These are phyloP conservation scores for Harringtonia lauricola DNA, from an alignment of 2,329 filamentous ascomycete species.

Conservation along the genomic window DNA sequence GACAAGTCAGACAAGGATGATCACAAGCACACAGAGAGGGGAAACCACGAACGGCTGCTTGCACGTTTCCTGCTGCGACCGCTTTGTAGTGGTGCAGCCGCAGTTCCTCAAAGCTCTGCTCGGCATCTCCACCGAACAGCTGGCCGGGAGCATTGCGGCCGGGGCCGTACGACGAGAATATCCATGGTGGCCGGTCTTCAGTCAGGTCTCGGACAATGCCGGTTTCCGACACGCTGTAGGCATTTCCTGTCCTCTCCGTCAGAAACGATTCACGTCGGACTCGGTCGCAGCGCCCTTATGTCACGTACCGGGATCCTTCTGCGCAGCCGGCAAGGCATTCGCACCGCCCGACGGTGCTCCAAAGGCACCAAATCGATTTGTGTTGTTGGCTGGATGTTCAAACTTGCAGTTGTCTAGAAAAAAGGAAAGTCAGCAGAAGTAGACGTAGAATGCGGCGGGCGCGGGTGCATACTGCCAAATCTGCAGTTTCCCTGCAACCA, in stretches of 20 bases:
- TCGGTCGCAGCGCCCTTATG: background rate
- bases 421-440: slow-evolving; percentile 3
- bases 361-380: slow-evolving; percentile 45
- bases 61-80: slow-evolving; percentile 46
- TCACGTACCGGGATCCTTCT: slow-evolving; percentile 1
- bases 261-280: too few relatives aligned
- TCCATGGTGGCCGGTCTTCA: slow-evolving; percentile 67
- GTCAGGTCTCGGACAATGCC: slow-evolving; percentile 56
- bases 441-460: background rate
- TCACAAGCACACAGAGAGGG: background rate
- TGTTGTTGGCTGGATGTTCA: slow-evolving; percentile 33
- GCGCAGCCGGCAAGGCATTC: background rate
- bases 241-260: slow-evolving; percentile 12
- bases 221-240: slow-evolving; percentile 44
- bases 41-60: slow-evolving; percentile 37
- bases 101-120: slow-evolving; percentile 84
- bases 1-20: background rate
- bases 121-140: slow-evolving; percentile 71
- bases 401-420: slow-evolving; percentile 38
- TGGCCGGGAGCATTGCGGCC: slow-evolving; percentile 67
- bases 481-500: slow-evolving; percentile 40
- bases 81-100: slow-evolving; percentile 59
- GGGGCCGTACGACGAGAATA: slow-evolving; percentile 77
- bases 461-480: slow-evolving; percentile 29
- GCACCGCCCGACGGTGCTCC: slow-evolving; percentile 5